Percentiles rank a stretch among this genome's conserved stretches.
Conservation (phyloP, 1,284 basidiomycete genomes). For the Pyrrhoderma lamaoense region DNA sequence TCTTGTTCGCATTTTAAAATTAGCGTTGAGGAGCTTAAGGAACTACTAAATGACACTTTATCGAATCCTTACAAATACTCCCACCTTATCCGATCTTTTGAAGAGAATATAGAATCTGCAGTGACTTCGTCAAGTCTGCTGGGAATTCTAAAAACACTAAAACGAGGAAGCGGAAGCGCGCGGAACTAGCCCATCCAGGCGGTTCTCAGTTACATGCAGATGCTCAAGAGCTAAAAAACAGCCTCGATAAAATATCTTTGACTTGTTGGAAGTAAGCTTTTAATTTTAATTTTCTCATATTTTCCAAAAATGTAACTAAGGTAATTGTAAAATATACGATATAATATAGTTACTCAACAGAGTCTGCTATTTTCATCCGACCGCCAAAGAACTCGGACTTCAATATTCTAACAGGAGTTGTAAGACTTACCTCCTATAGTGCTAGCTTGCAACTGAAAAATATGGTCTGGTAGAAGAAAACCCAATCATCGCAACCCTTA, state of each 20-base stretch:
- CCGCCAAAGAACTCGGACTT: conserved; percentile 56
- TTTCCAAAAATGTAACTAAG: neutral
- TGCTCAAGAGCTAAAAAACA: conserved; percentile 38
- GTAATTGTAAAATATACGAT: neutral
- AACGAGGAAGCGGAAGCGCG: conserved; percentile 24
- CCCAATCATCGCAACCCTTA: neutral
- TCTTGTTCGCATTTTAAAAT: neutral
- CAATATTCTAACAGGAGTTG: conserved; percentile 46
- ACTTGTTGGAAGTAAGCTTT: conserved; percentile 51
- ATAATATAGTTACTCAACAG: conserved; percentile 38
- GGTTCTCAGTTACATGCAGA: conserved; percentile 33
- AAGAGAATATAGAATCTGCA: conserved; percentile 39
- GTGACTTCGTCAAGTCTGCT: conserved; percentile 37
- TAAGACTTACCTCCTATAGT: conserved; percentile 24
- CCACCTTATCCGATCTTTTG: conserved; percentile 47
- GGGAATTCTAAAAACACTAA: conserved; percentile 21
- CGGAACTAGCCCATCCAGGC: conserved; percentile 39
- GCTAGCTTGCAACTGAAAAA: neutral
- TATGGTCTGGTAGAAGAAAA: conserved; percentile 18
- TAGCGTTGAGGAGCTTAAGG: conserved; percentile 51
- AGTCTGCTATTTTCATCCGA: conserved; percentile 54
- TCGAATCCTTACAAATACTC: conserved; percentile 50
- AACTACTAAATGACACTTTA: conserved; percentile 40
- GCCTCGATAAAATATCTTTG: conserved; percentile 42
- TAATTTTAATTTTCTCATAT: conserved; percentile 1